Evolutionary conservation across 2,329 filamentous ascomycete species (phyloP), one percentile per base, ranked within the genome.

Genomic region (Hypoxylon sp.): DNA sequence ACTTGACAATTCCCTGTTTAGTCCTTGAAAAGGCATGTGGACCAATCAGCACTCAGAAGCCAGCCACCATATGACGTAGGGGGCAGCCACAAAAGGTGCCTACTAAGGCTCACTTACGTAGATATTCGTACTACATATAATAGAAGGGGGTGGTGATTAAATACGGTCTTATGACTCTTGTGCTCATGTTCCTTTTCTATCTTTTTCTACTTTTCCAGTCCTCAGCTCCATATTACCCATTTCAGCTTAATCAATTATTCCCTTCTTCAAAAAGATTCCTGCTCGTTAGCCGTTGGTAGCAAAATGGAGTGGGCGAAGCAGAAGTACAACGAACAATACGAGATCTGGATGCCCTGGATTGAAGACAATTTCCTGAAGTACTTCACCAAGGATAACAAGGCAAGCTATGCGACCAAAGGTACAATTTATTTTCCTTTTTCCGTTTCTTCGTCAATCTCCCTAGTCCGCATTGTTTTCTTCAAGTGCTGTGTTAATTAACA

Each of bases 301-400:
- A 14, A 13, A 36, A 36, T 84, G 77, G 87, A 90, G 73, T 89
- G 86, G 85, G 78, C 85, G 66, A 87, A 85, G 76, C 79, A 89
- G 62, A 88, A 86, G 55, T 93, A 93, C 83, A 89, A 91, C 80
- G 80, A 86, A 60, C 89, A 93, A 78, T 93, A 93, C 79, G 90
- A 93, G 76, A 85, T 81, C 74, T 93, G 91, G 91, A 86, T 92
- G 77, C 91, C 91, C 0, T 93, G 91, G 91, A 82, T 93, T 62
- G 91, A 93, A 79, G 91, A 93, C 77, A 79, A 88, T 65, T 92
- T 92, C 77, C 84, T 93, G 28, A 83, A 85, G 57, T 93, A 87
- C 84, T 93, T 93, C 79, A 91, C 90, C 74, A 90, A 90, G 69
- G 90, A 93, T 76, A 93, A 93, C 84, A 93, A 93, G 80, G 87